Conservation (phyloP, 208 protist species). For the Zelonia costaricensis region DNA sequence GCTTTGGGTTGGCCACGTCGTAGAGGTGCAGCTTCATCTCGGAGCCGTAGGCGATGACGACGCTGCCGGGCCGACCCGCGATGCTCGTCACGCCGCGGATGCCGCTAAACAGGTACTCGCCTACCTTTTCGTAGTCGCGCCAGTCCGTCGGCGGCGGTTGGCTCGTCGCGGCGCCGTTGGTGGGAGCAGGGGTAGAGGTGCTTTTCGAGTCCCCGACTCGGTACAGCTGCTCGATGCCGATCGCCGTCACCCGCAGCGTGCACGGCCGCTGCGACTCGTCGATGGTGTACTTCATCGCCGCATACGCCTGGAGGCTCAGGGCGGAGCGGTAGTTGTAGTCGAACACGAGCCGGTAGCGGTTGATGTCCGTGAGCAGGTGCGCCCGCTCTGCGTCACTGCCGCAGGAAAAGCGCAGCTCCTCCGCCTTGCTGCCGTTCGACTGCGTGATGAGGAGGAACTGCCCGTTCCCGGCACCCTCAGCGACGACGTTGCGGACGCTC, state of each 20-base stretch:
- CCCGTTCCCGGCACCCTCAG: slow-evolving; percentile 25
- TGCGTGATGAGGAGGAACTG: slow-evolving; percentile 62
- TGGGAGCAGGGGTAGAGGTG: neutral
- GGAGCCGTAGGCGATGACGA: slow-evolving; percentile 76
- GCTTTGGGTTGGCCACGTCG: slow-evolving; percentile 24
- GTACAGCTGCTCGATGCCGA: slow-evolving; percentile 49
- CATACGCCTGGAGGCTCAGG: slow-evolving; percentile 33
- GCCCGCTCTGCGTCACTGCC: slow-evolving; percentile 54
- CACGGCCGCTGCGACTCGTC: slow-evolving; percentile 41
- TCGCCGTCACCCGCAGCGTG: slow-evolving; percentile 59
- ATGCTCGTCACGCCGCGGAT: slow-evolving; percentile 72
- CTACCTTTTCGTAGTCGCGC: slow-evolving; percentile 19
- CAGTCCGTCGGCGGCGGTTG: neutral
- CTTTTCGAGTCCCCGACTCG: neutral
- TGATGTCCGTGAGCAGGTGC: slow-evolving; percentile 87
- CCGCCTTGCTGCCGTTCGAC: slow-evolving; percentile 33
- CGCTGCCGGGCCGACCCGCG: slow-evolving; percentile 38
- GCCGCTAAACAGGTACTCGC: slow-evolving; percentile 82
- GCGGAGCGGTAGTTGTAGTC: slow-evolving; percentile 38
- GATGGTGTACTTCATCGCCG: slow-evolving; percentile 56
- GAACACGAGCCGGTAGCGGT: slow-evolving; percentile 62
- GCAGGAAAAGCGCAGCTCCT: slow-evolving; percentile 76
- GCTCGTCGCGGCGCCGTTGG: neutral
- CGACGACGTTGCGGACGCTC: slow-evolving; percentile 35
- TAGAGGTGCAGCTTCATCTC: slow-evolving; percentile 81